Evolutionary conservation across 2,329 filamentous ascomycete species (phyloP).

Genomic region (Trichoderma harzianum): DNA sequence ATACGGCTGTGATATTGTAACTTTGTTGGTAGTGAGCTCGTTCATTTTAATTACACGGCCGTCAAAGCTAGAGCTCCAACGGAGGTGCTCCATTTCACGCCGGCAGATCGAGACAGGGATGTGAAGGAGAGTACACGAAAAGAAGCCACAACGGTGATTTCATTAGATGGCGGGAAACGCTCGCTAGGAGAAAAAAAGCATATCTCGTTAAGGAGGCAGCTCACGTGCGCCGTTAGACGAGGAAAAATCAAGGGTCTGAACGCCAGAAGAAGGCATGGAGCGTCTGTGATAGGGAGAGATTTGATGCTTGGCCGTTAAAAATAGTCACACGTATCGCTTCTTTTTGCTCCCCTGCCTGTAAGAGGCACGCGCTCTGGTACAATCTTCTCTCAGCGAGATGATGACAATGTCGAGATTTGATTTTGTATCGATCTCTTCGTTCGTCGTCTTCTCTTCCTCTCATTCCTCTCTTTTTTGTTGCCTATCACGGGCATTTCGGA

Average conservation of each 20-base stretch:
- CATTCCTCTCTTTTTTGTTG: not conserved
- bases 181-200: constrained; percentile 3
- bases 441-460: not conserved
- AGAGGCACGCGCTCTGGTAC: not conserved
- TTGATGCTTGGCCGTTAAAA: not conserved
- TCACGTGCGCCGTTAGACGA: not conserved
- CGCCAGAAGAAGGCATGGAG: not conserved
- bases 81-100: not conserved
- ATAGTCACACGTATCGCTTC: not conserved
- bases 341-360: not conserved
- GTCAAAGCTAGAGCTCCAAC: not conserved
- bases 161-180: not conserved
- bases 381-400: not conserved
- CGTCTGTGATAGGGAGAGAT: not conserved
- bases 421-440: not conserved
- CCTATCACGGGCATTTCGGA: not conserved
- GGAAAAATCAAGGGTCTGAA: not conserved
- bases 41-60: constrained; percentile 5
- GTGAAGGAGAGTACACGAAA: not conserved
- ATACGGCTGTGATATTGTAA: not conserved
- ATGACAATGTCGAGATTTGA: not conserved
- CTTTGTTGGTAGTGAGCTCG: not conserved
- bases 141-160: not conserved
- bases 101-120: constrained; percentile 5
- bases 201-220: constrained; percentile 4